Evolutionary conservation across 2,329 filamentous ascomycete species (phyloP).

Genomic region (Diaporthe caulivora): DNA sequence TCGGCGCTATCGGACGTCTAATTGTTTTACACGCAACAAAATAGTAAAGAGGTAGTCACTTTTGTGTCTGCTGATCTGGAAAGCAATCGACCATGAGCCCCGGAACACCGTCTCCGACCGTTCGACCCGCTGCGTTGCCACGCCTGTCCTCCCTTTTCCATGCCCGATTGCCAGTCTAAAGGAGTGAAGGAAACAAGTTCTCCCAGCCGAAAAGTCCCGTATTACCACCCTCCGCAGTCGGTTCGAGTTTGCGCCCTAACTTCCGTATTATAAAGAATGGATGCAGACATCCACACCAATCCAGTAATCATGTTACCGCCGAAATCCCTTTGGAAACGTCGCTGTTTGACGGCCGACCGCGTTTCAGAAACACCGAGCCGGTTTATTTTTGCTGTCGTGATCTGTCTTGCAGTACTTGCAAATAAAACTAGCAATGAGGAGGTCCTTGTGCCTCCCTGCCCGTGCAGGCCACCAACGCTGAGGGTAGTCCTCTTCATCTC

Average conservation of each 20-base stretch:
- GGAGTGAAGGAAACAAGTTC: constrained; percentile 29
- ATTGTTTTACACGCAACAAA: constrained; percentile 28
- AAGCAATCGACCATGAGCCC: constrained; percentile 32
- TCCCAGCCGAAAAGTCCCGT: constrained; percentile 3
- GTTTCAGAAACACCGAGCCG: neutral
- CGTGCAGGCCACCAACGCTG: neutral
- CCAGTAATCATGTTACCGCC: neutral
- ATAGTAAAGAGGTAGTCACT: constrained; percentile 20
- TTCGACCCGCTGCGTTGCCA: constrained; percentile 18
- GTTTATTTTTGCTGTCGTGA: constrained; percentile 1
- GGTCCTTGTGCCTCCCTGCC: neutral
- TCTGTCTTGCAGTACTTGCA: constrained; percentile 1
- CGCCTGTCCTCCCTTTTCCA: constrained; percentile 16
- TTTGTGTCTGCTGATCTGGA: constrained; percentile 30
- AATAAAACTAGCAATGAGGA: neutral
- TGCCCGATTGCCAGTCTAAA: constrained; percentile 33
- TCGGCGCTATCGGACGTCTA: constrained; percentile 32
- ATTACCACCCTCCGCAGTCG: constrained; percentile 18
- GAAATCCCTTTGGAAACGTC: constrained; percentile 3
- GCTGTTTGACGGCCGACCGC: constrained; percentile 14
- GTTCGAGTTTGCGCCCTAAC: constrained; percentile 25
- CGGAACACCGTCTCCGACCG: constrained; percentile 32
- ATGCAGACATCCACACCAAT: constrained; percentile 15
- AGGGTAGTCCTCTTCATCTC: neutral
- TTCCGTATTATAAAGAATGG: constrained; percentile 25